Evolutionary conservation across 75 land plant genomes (phyloP).

Genomic region (Ceratopteris richardii): DNA sequence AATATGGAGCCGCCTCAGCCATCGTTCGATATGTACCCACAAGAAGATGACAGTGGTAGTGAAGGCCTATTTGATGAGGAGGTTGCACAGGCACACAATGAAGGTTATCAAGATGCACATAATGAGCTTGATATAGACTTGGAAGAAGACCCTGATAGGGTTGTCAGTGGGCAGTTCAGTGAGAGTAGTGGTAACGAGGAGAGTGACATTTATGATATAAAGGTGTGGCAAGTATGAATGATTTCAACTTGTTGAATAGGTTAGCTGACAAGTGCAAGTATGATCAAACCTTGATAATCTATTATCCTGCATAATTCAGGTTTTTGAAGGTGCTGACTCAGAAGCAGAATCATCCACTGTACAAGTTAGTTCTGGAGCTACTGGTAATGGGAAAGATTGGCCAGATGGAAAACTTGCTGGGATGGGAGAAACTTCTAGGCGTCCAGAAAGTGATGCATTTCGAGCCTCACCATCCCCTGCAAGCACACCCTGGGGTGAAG

Average conservation of each 20-base stretch:
- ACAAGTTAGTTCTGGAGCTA: conserved; percentile 20
- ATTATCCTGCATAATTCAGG: no score
- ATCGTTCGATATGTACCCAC: conserved; percentile 66
- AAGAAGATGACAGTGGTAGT: conserved; percentile 74
- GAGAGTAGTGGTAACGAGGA: conserved; percentile 93
- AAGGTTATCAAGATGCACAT: conserved; percentile 84
- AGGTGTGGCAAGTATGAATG: no score
- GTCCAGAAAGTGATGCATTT: conserved; percentile 15
- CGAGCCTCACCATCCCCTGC: conserved; percentile 17
- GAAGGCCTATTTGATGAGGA: conserved; percentile 78
- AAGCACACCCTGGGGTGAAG: conserved; percentile 53
- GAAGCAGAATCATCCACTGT: conserved; percentile 48
- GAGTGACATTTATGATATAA: conserved; percentile 86
- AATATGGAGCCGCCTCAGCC: conserved; percentile 27
- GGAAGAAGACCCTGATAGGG: conserved; percentile 56
- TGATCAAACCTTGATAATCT: no score
- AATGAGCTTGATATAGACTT: conserved; percentile 57
- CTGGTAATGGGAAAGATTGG: conserved; percentile 20
- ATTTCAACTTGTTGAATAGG: background rate
- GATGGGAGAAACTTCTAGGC: conserved; percentile 11
- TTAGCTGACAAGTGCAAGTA: no score
- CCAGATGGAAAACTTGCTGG: conserved; percentile 16
- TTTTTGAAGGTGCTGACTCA: conserved; percentile 68
- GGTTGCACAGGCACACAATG: conserved; percentile 45
- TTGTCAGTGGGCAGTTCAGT: conserved; percentile 69